These are phyloP conservation scores for Hypoxylon perforatum DNA, from an alignment of 495 filamentous ascomycete species.

Conservation along the genomic window DNA sequence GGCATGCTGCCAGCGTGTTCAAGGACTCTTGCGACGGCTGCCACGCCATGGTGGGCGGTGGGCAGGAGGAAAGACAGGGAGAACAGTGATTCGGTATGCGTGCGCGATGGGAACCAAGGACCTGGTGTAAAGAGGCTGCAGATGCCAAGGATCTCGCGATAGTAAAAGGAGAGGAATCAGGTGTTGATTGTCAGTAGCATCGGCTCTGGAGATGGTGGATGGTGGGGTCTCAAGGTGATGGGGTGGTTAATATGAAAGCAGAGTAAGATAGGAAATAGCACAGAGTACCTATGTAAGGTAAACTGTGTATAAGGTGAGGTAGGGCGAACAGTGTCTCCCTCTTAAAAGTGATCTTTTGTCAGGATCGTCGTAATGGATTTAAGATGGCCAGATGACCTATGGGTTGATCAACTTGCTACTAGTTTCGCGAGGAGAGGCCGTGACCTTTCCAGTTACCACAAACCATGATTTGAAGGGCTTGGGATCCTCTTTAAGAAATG, in stretches of 20 bases:
- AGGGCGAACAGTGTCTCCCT: background rate
- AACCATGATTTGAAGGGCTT: slow-evolving; percentile 33
- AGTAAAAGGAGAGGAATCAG: slow-evolving; percentile 18
- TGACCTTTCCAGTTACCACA: slow-evolving; percentile 29
- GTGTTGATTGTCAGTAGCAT: slow-evolving; percentile 35
- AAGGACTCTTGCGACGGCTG: slow-evolving; percentile 89
- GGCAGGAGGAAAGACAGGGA: slow-evolving; percentile 2
- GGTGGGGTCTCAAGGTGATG: slow-evolving; percentile 34
- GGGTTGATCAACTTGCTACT: slow-evolving; percentile 26
- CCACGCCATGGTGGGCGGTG: slow-evolving; percentile 78
- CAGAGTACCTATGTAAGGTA: slow-evolving; percentile 5
- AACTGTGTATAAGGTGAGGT: background rate
- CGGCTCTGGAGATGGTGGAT: slow-evolving; percentile 19
- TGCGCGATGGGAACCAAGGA: slow-evolving; percentile 13
- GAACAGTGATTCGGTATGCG: slow-evolving; percentile 6
- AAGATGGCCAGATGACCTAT: slow-evolving; percentile 25
- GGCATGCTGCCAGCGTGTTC: slow-evolving; percentile 85
- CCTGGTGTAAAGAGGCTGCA: background rate
- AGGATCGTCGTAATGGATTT: slow-evolving; percentile 24
- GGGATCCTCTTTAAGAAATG: slow-evolving; percentile 26
- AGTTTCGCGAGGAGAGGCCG: slow-evolving; percentile 22
- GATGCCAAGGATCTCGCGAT: slow-evolving; percentile 7
- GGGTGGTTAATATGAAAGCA: slow-evolving; percentile 25
- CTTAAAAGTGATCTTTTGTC: background rate
- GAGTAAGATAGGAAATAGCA: slow-evolving; percentile 9